phyloP scores from a whole-genome alignment of 805 yeast genomes.

The Wickerhamomyces pijperi region DNA sequence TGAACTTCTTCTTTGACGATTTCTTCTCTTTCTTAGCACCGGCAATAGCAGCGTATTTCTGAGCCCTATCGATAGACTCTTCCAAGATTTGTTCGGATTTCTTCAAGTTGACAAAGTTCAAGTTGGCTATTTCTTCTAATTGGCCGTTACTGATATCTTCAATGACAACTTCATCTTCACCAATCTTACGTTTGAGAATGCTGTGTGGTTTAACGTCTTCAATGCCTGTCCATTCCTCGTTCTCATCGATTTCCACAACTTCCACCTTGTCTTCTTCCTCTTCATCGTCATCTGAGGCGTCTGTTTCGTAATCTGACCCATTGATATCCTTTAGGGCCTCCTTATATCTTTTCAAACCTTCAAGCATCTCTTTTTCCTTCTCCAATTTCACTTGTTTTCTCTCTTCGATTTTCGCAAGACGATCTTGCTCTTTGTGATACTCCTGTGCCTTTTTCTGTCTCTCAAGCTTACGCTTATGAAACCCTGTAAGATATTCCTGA shows the following conservation, averaged over 20 bases:
- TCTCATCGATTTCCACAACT: slow-evolving; percentile 19
- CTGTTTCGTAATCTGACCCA: slow-evolving; percentile 13
- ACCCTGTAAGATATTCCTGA: slow-evolving; percentile 81
- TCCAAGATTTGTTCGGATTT: slow-evolving; percentile 61
- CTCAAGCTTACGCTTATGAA: slow-evolving; percentile 85
- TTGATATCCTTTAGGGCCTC: slow-evolving; percentile 26
- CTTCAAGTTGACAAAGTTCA: slow-evolving; percentile 61
- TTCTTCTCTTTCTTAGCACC: slow-evolving; percentile 17
- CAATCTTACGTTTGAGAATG: slow-evolving; percentile 16
- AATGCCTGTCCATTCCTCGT: slow-evolving; percentile 31
- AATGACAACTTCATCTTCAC: slow-evolving; percentile 32
- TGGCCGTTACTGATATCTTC: slow-evolving; percentile 35
- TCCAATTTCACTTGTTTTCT: slow-evolving; percentile 61
- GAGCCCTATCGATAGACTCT: slow-evolving; percentile 67
- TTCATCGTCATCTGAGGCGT: slow-evolving; percentile 15
- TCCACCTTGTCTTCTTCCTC: slow-evolving; percentile 27
- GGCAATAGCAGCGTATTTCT: slow-evolving; percentile 60
- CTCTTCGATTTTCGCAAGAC: slow-evolving; percentile 63
- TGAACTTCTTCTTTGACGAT: slow-evolving; percentile 65
- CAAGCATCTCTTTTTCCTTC: slow-evolving; percentile 51
- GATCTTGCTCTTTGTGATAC: slow-evolving; percentile 64
- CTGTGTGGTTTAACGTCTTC: slow-evolving; percentile 16
- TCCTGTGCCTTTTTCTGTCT: slow-evolving; percentile 81
- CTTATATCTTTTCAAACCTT: slow-evolving; percentile 48
- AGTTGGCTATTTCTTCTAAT: slow-evolving; percentile 51